These are phyloP conservation scores for Priceomyces castillae DNA, from an alignment of 805 yeast species.

Conservation along the genomic window DNA sequence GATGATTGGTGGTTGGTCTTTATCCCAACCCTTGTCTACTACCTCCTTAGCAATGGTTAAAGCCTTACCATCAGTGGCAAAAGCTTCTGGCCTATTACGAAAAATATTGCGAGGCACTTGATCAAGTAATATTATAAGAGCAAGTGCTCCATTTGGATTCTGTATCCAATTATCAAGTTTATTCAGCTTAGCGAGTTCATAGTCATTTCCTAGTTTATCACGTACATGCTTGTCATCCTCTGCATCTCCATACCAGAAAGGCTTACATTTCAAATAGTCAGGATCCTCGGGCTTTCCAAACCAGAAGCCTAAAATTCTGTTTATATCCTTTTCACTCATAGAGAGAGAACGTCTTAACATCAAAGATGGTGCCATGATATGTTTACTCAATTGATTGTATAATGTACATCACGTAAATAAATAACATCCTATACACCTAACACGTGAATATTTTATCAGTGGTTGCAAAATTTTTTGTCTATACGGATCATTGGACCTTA, in stretches of 20 bases:
- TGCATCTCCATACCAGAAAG: constrained; percentile 7
- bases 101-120: constrained; percentile 7
- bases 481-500: no score
- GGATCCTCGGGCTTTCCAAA: constrained; percentile 3
- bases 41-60: constrained; percentile 2
- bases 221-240: constrained; percentile 2
- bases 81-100: constrained; percentile 3
- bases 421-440: no score
- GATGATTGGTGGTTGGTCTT: constrained; percentile 4
- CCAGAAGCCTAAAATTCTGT: constrained; percentile 3
- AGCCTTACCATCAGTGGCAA: constrained; percentile 7
- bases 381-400: no score
- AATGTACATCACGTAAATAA: no score
- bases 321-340: no score
- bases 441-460: no score
- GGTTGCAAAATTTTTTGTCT: no score
- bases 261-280: constrained; percentile 3
- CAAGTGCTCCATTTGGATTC: constrained; percentile 3
- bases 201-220: constrained; percentile 2
- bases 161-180: constrained; percentile 2
- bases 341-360: no score
- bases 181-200: constrained; percentile 3
- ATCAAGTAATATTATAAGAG: constrained; percentile 6
- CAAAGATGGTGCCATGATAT: no score
- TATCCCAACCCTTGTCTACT: constrained; percentile 6